Base-by-base conservation (phyloP, 179 eudicot genomes). In the Dionaea muscipula region DNA sequence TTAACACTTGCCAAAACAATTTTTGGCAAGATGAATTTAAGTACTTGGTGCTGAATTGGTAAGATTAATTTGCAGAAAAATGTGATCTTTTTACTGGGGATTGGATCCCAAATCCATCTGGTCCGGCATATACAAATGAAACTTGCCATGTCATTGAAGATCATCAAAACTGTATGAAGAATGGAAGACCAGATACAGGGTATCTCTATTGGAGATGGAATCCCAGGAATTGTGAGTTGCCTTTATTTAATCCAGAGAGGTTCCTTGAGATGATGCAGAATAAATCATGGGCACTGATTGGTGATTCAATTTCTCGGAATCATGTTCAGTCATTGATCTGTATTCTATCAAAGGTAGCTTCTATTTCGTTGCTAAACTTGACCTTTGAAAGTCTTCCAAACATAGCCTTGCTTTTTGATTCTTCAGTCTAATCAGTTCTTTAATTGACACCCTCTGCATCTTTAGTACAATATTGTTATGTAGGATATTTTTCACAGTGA, bases 251-350 rank as follows among this genome's bases (percentile, higher is more conserved):
- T 71, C 71, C 94, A 9, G 38, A 28, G 61, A 77, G 35, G 51
- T 88, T 93, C 51, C 83, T 93, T 5, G 57, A 70, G 57, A 60
- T 72, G 57, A 85, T 85, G 96, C 68, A 77, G 75, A 52, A 76
- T 60, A 93, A 93, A 66, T 60, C 78, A 4, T 76, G 86, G 78
- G 94, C 94, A 8, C 77, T 93, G 22, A 71, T 88, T 53, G 99
- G 99, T 7, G 99, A 93, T 71, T 93, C 99, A 16, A 85, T 93
- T 38, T 69, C 80, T 50, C 89, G 96, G 25, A 93, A 93, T 55
- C 99, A 93, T 19, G 79, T 82, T 7, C 99, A 93, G 62, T 88
- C 99, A 18, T 67, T 93, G 62, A 59, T 93, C 28, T 93, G 99
- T 72, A 64, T 59, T 49, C 83, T 93, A 50, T 79, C 94, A 7